Percentiles rank a stretch among this genome's conserved stretches.
Conservation (phyloP, 352 stramenopile genomes). For the Pythium phragmiticola region DNA sequence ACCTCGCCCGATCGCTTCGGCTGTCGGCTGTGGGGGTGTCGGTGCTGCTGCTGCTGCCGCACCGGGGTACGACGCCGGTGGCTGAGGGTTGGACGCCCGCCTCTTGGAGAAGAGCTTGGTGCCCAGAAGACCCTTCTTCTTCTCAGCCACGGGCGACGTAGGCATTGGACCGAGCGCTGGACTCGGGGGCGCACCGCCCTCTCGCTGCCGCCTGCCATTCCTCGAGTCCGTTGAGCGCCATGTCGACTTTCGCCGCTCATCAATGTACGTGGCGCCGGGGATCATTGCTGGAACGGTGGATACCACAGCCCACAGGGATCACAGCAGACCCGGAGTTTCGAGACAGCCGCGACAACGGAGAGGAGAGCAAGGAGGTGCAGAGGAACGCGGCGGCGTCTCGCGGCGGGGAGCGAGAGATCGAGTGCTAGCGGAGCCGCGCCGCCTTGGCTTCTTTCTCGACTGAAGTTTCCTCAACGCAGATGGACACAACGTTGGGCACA, state of each 20-base stretch:
- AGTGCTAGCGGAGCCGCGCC: not conserved
- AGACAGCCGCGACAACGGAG: not conserved
- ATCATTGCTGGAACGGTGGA: slow-evolving; percentile 7
- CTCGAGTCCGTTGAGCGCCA: slow-evolving; percentile 15
- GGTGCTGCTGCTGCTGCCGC: slow-evolving; percentile 11
- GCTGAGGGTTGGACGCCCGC: slow-evolving; percentile 20
- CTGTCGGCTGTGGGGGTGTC: slow-evolving; percentile 31
- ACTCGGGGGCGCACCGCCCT: slow-evolving; percentile 2
- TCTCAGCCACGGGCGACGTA: slow-evolving; percentile 20
- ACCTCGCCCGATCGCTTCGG: slow-evolving; percentile 50
- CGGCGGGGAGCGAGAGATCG: not conserved
- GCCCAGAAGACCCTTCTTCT: slow-evolving; percentile 44
- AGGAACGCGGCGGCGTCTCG: not conserved
- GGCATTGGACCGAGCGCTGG: slow-evolving; percentile 17
- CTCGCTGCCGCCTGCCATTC: slow-evolving; percentile 8
- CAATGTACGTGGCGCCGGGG: slow-evolving; percentile 15
- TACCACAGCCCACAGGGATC: not conserved
- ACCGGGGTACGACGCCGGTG: slow-evolving; percentile 3
- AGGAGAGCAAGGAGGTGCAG: not conserved
- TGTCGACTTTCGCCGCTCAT: slow-evolving; percentile 16
- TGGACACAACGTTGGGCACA: slow-evolving; percentile 8
- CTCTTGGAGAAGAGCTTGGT: slow-evolving; percentile 59
- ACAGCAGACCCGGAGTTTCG: not conserved
- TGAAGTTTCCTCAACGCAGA: slow-evolving; percentile 20
- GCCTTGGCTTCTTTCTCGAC: slow-evolving; percentile 3